Base-by-base conservation (phyloP, 306 rosid species). In the Dalbergia cochinchinensis region DNA sequence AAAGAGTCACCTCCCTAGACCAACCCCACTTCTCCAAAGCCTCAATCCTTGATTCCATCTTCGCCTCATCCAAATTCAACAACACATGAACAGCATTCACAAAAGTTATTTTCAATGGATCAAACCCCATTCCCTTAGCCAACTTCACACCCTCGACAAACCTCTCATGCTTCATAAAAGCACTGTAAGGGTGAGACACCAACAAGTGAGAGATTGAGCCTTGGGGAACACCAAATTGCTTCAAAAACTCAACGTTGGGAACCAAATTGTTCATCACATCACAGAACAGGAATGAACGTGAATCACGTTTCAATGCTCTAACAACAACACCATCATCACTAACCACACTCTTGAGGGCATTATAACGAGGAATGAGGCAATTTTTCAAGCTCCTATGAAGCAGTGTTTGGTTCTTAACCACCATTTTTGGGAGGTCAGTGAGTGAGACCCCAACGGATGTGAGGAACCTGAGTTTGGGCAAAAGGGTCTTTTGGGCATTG, bases 381-480 rank as follows among this genome's bases (percentile, higher is more conserved):
- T 64, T 53, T 16, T 84, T 19, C 76, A 87, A 57, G 59, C 90
- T 84, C 59, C 77, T 77, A 3, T 1, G 0, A 3, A 74, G 18
- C 22, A 84, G 13, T 0, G 0, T 0, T 0, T 72, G 86, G 31
- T 44, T 44, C 4, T 3, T 3, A 63, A 11, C 0, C 6, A 83
- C 0, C 8, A 83, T 16, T 7, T 22, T 50, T 4, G 62, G 79
- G 60, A 87, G 62, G 19, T 79, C 79, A 15, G 35, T 18, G 44
- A 20, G 65, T 34, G 85, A 72, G 73, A 82, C 8, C 47, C 87
- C 88, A n/a, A 79, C 20, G 13, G 88, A 76, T 22, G n/a, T 71
- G 12, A 67, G 65, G 47, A 82, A 84, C 78, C 69, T 59, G 42
- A 87, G 44, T 63, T 87, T 84, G 57, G 88, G 90, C 18, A 67